Evolutionary conservation across 2,329 filamentous ascomycete species (phyloP), one percentile per base, ranked within the genome.

Genomic region (Fragosphaeria purpurea): DNA sequence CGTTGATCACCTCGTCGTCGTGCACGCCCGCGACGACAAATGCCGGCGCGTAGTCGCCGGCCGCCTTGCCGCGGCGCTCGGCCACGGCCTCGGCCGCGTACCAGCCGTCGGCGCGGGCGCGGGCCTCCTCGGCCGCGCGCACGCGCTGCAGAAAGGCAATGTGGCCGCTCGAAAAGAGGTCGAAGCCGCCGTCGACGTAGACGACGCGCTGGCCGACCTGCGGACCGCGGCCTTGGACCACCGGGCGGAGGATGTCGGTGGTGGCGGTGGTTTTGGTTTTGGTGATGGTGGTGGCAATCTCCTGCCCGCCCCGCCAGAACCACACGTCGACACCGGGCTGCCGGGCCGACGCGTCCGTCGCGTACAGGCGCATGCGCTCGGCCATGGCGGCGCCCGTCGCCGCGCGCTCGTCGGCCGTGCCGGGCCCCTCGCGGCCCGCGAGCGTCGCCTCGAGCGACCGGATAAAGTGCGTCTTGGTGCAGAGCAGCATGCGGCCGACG

Each of bases 401-500:
- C 55, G 74, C 72, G 51, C 81, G 77, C 71, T 94, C 88, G 9
- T 61, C 62, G 11, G 80, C 79, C 5, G 77, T 82, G 12, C 87
- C 87, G 12, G 75, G 75, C 4, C 88, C 88, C 62, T 94, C 87
- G 43, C 80, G 67, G 5, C 87, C 89, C 1, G 73, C 71, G 6
- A 97, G 73, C 32, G 76, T 70, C 47, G 75, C 79, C 58, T 84
- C 76, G 42, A 96, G 74, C 0, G 85, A 90, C 60, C 82, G 85
- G 65, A 97, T 91, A 63, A 95, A 95, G 69, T 98, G 93, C 30
- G 82, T 86, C 63, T 83, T 85, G n/a, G 91, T 97, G 73, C 90
- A 96, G 12, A 97, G 75, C 61, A 98, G 74, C 93, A 98, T 98
- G 61, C 93, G 84, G 22, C 93, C 93, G 32, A 98, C 93, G n/a